A percentile compares a stretch with the other conserved stretches of the same genome.
Evolutionary conservation across 306 rosid species (phyloP).

Genomic region (Gastrolobium villosum): DNA sequence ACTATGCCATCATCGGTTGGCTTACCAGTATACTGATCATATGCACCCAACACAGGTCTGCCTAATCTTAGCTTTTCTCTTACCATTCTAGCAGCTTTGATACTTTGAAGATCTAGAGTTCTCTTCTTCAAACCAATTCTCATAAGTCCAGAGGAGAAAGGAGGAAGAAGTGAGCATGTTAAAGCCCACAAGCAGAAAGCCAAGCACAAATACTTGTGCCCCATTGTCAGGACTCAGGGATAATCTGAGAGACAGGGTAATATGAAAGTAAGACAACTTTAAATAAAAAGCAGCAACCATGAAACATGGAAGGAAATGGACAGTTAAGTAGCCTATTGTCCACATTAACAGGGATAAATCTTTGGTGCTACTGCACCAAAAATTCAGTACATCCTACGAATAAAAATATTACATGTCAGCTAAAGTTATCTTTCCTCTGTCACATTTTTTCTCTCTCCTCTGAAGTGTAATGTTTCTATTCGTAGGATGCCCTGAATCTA

Average conservation of each 20-base stretch:
- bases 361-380: too few species aligned
- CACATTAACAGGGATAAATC: too few species aligned
- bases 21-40: slow-evolving; percentile 38
- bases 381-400: too few species aligned
- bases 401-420: too few species aligned
- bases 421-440: too few species aligned
- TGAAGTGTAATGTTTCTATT: too few species aligned
- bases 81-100: slow-evolving; percentile 61
- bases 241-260: slow-evolving; percentile 49
- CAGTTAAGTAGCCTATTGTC: neutral
- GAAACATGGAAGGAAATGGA: neutral
- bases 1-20: slow-evolving; percentile 60
- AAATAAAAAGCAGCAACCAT: slow-evolving; percentile 13
- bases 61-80: slow-evolving; percentile 52
- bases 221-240: slow-evolving; percentile 57
- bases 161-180: slow-evolving; percentile 65
- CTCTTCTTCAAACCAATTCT: slow-evolving; percentile 79
- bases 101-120: slow-evolving; percentile 62
- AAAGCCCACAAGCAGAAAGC: slow-evolving; percentile 70
- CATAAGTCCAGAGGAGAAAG: slow-evolving; percentile 68
- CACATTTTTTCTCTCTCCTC: too few species aligned
- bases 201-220: slow-evolving; percentile 58
- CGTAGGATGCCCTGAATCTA: too few species aligned
- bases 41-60: slow-evolving; percentile 46
- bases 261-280: slow-evolving; percentile 24